phyloP scores from a whole-genome alignment of 2,329 filamentous ascomycete genomes.

The Herpotrichia juniperi region DNA sequence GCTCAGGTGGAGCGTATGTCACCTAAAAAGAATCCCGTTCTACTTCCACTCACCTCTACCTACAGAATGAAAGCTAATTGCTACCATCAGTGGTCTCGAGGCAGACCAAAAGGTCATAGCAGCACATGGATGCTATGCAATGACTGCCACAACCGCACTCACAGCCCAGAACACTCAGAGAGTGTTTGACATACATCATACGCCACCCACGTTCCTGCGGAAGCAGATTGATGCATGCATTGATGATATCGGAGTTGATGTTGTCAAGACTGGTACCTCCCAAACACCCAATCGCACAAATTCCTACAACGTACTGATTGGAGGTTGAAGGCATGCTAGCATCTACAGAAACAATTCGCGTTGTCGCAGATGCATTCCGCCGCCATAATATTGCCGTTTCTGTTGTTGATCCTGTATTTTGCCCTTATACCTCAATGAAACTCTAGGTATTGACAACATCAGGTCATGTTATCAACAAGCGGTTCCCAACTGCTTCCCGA shows the following conservation, averaged over 20 bases:
- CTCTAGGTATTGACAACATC: not conserved
- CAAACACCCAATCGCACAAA: not conserved
- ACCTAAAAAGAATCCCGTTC: too few relatives aligned
- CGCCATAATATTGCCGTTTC: conserved; percentile 63
- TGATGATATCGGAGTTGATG: conserved; percentile 84
- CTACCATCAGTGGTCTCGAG: conserved; percentile 75
- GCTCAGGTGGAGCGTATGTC: conserved; percentile 84
- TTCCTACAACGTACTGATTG: too few relatives aligned
- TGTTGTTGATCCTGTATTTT: conserved; percentile 76
- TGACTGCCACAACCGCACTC: conserved; percentile 92
- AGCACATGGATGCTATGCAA: conserved; percentile 91
- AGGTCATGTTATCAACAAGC: conserved; percentile 94
- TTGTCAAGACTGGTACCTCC: conserved; percentile 81
- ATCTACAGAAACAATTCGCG: conserved; percentile 70
- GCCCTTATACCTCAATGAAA: not conserved
- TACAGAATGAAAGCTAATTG: conserved; percentile 23
- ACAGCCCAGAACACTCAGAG: conserved; percentile 95
- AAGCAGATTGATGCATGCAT: conserved; percentile 87
- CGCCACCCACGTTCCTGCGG: conserved; percentile 77
- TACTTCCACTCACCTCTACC: conserved; percentile 19
- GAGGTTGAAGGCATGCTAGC: conserved; percentile 76
- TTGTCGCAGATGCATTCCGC: conserved; percentile 69
- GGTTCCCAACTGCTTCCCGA: conserved; percentile 71
- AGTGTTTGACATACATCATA: conserved; percentile 79
- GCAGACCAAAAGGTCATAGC: conserved; percentile 95